phyloP scores from a whole-genome alignment of 2,329 filamentous ascomycete genomes.

The Aspergillus fructus region DNA sequence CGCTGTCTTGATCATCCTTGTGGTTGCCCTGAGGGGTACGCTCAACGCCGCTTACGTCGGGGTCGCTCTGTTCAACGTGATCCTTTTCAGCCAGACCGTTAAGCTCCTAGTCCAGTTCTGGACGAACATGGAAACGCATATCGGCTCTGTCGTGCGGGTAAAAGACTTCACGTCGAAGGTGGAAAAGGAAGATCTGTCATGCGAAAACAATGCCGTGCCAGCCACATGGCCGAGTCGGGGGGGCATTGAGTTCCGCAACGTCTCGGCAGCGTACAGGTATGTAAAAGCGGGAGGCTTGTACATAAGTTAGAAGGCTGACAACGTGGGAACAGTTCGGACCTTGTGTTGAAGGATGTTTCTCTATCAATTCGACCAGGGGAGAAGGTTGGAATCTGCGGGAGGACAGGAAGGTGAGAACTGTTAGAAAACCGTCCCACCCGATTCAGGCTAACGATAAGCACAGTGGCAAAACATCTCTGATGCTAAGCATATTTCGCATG shows the following conservation, averaged over 20 bases:
- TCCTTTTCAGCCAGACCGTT: conserved; percentile 54
- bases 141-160: conserved; percentile 57
- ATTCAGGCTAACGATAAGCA: background rate
- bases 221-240: conserved; percentile 46
- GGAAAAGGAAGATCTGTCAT: conserved; percentile 43
- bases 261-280: conserved; percentile 47
- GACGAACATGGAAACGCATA: conserved; percentile 58
- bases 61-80: conserved; percentile 54
- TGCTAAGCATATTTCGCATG: conserved; percentile 45
- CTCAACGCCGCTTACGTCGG: conserved; percentile 52
- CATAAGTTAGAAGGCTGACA: conserved; percentile 10
- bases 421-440: background rate
- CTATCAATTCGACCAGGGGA: conserved; percentile 45
- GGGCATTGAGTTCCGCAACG: conserved; percentile 43
- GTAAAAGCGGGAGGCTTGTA: background rate
- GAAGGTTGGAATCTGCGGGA: conserved; percentile 43
- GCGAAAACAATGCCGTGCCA: conserved; percentile 41
- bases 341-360: conserved; percentile 48
- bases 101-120: conserved; percentile 53
- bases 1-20: conserved; percentile 49
- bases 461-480: conserved; percentile 46
- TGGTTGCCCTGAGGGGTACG: conserved; percentile 45
- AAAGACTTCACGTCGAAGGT: conserved; percentile 52
- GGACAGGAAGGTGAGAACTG: conserved; percentile 37
- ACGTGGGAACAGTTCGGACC: conserved; percentile 21